Conservation (phyloP, 1,284 basidiomycete genomes). For the Sporisorium scitamineum region DNA sequence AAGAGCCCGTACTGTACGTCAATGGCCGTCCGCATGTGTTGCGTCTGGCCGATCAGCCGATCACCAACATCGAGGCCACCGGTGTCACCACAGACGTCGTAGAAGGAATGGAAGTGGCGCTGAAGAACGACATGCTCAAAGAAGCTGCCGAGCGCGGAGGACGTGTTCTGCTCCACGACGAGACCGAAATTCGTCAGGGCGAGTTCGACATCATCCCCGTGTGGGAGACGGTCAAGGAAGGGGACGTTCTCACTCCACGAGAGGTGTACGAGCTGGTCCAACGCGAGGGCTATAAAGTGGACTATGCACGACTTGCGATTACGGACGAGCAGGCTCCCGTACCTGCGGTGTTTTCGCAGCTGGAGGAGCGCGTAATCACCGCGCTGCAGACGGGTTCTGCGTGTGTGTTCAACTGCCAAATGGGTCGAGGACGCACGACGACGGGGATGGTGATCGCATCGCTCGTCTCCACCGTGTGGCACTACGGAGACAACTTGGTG, state of each 20-base stretch:
- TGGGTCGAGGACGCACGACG: slow-evolving; percentile 68
- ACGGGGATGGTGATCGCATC: slow-evolving; percentile 68
- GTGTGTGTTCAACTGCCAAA: slow-evolving; percentile 68
- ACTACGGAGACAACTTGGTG: slow-evolving; percentile 55
- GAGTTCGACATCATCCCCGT: slow-evolving; percentile 76
- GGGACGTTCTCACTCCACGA: slow-evolving; percentile 91
- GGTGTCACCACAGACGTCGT: slow-evolving; percentile 93
- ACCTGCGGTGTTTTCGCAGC: slow-evolving; percentile 65
- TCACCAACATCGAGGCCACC: slow-evolving; percentile 74
- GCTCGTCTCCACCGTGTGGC: slow-evolving; percentile 63
- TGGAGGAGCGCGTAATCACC: slow-evolving; percentile 62
- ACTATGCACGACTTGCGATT: slow-evolving; percentile 67
- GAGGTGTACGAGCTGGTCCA: slow-evolving; percentile 72
- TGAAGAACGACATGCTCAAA: slow-evolving; percentile 88
- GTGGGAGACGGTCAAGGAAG: slow-evolving; percentile 86
- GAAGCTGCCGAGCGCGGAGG: slow-evolving; percentile 83
- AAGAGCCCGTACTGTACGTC: slow-evolving; percentile 68
- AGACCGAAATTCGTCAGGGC: slow-evolving; percentile 91
- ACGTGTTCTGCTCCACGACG: slow-evolving; percentile 88
- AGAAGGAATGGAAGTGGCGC: slow-evolving; percentile 88
- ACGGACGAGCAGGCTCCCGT: slow-evolving; percentile 69
- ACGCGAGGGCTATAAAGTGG: slow-evolving; percentile 64
- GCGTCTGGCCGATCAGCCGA: slow-evolving; percentile 79
- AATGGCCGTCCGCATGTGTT: slow-evolving; percentile 85
- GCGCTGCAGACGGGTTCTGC: slow-evolving; percentile 59